Percentiles rank a stretch among this genome's conserved stretches.
phyloP scores from a whole-genome alignment of 371 early-diverging fungal species.

The Rhizopus arrhizus region DNA sequence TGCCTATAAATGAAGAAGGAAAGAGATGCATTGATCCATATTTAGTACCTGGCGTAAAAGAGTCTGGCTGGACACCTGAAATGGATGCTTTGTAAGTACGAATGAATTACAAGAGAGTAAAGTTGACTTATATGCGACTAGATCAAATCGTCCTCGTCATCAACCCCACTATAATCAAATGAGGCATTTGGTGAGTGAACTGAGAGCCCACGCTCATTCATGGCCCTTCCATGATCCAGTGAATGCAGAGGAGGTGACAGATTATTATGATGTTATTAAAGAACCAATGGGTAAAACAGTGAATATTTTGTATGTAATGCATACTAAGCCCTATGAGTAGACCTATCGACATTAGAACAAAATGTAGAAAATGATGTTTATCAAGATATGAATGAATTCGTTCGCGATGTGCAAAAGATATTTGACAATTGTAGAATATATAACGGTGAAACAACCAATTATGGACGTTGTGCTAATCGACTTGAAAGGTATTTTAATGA shows the following conservation, averaged over 20 bases:
- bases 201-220: conserved; percentile 76
- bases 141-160: conserved; percentile 57
- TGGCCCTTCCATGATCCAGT: conserved; percentile 99
- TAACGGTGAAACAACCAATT: conserved; percentile 64
- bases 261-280: conserved; percentile 96
- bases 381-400: conserved; percentile 43
- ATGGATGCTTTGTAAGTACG: conserved; percentile 66
- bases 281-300: conserved; percentile 91
- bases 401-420: conserved; percentile 39
- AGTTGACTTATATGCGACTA: conserved; percentile 9
- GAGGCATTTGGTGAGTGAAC: conserved; percentile 73
- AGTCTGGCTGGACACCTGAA: conserved; percentile 92
- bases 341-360: conserved; percentile 60
- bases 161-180: conserved; percentile 67
- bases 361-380: conserved; percentile 57
- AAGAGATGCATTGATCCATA: conserved; percentile 54
- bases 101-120: background rate
- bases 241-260: conserved; percentile 87
- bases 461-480: conserved; percentile 66
- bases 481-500: conserved; percentile 57
- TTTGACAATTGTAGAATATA: conserved; percentile 60
- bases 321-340: conserved; percentile 24
- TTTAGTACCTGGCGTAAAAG: conserved; percentile 76
- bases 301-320: too few relatives aligned
- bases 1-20: conserved; percentile 64